These are phyloP conservation scores for Pleodorina starrii DNA, from an alignment of 139 green algal genomes.

Conservation along the genomic window DNA sequence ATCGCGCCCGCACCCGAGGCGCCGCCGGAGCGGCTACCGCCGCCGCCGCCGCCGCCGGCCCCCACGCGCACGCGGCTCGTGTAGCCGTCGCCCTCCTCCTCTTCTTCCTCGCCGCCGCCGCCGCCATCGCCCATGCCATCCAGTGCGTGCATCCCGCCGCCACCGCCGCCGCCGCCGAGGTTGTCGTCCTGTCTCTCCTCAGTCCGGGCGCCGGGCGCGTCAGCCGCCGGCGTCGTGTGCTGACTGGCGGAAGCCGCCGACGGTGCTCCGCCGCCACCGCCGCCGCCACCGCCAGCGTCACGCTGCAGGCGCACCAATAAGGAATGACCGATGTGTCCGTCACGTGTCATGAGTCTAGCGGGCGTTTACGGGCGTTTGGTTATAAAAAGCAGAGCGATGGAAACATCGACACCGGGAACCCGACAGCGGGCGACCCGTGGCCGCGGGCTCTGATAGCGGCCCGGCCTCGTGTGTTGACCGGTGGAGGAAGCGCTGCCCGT, in stretches of 20 bases:
- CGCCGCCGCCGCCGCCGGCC: background rate
- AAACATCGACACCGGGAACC: too few relatives aligned
- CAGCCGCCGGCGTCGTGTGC: background rate
- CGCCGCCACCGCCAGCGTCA: background rate
- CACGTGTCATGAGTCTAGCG: too few relatives aligned
- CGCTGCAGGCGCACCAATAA: too few relatives aligned
- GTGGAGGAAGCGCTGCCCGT: too few relatives aligned
- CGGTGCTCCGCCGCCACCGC: background rate
- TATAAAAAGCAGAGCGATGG: too few relatives aligned
- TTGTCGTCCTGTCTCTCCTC: constrained; percentile 11
- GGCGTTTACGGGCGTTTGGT: too few relatives aligned
- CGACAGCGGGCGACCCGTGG: too few relatives aligned
- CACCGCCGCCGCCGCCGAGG: background rate
- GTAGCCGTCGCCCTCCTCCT: constrained; percentile 19
- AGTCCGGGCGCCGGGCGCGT: background rate
- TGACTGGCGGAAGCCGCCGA: background rate
- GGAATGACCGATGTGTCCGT: too few relatives aligned
- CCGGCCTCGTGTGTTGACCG: too few relatives aligned
- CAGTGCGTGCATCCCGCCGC: background rate
- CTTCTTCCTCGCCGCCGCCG: background rate
- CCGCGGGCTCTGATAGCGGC: too few relatives aligned
- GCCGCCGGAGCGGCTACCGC: background rate
- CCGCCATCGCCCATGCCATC: background rate
- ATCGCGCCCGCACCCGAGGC: background rate
- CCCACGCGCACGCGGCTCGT: background rate